Percentiles rank a stretch among this genome's conserved stretches.
Evolutionary conservation across 345 rosid genomes (phyloP).

Genomic region (Triadica sebifera): DNA sequence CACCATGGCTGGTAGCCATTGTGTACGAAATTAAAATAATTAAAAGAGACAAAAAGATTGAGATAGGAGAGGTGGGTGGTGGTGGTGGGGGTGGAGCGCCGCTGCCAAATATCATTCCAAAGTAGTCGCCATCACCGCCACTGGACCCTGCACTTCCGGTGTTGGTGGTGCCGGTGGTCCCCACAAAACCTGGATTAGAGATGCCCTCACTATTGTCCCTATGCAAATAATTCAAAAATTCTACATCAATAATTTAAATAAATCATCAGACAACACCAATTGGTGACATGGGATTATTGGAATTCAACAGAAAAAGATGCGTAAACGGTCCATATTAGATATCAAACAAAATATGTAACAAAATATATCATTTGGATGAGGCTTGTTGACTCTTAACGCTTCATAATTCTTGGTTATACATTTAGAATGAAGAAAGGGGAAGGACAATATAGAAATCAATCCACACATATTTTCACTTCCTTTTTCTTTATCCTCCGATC

Average conservation of each 20-base stretch:
- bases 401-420: too few species aligned
- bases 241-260: background rate
- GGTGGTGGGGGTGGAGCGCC: conserved; percentile 23
- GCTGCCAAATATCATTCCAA: conserved; percentile 73
- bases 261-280: too few species aligned
- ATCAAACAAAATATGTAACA: too few species aligned
- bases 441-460: too few species aligned
- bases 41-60: conserved; percentile 41
- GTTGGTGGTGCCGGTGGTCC: conserved; percentile 34
- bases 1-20: conserved; percentile 28
- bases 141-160: conserved; percentile 26
- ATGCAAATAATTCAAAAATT: conserved; percentile 19
- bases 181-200: conserved; percentile 47
- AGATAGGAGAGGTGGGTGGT: conserved; percentile 24
- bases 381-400: too few species aligned
- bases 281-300: too few species aligned
- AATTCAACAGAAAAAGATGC: too few species aligned
- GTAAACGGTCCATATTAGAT: too few species aligned
- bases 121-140: conserved; percentile 37
- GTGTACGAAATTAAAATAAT: conserved; percentile 45
- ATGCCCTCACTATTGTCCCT: conserved; percentile 48
- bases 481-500: too few species aligned
- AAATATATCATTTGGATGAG: too few species aligned
- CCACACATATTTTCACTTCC: too few species aligned
- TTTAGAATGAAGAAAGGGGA: too few species aligned